Conservation (phyloP, 140 eudicot species). For the Stevia rebaudiana region DNA sequence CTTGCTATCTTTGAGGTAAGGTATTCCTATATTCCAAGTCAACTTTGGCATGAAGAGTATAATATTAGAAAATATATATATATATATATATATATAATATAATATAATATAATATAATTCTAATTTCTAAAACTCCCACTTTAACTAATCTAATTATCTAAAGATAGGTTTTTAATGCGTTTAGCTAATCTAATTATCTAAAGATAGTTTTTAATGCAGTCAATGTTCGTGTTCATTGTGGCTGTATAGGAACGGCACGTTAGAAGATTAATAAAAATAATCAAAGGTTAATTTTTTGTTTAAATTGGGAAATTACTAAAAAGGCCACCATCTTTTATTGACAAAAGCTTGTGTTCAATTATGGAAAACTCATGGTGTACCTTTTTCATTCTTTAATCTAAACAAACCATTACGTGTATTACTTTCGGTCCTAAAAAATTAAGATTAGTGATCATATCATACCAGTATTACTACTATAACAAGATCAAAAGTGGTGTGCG, state of each 20-base stretch:
- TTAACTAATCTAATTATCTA: slow-evolving; percentile 12
- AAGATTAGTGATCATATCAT: slow-evolving; percentile 6
- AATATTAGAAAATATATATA: slow-evolving; percentile 13
- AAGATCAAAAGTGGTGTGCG: slow-evolving; percentile 11
- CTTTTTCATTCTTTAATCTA: slow-evolving; percentile 27
- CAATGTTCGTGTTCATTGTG: slow-evolving; percentile 14
- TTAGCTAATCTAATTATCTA: too few relatives aligned
- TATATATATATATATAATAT: slow-evolving; percentile 4
- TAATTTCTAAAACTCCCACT: slow-evolving; percentile 5
- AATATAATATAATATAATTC: slow-evolving; percentile 1
- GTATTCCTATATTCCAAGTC: slow-evolving; percentile 32
- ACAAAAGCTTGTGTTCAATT: slow-evolving; percentile 25
- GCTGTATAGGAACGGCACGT: not conserved
- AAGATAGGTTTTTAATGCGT: not conserved
- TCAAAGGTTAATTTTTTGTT: slow-evolving; percentile 3
- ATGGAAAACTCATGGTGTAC: slow-evolving; percentile 14
- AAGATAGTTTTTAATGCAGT: not conserved
- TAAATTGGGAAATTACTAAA: slow-evolving; percentile 17
- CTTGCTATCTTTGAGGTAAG: slow-evolving; percentile 20
- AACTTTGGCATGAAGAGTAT: slow-evolving; percentile 29
- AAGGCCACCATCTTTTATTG: slow-evolving; percentile 27
- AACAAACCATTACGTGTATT: slow-evolving; percentile 21
- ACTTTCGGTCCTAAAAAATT: slow-evolving; percentile 16
- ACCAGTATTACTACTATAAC: slow-evolving; percentile 17
- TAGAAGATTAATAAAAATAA: slow-evolving; percentile 9